Conservation (phyloP, 148 eudicot species). For the Fagopyrum homotropicum region DNA sequence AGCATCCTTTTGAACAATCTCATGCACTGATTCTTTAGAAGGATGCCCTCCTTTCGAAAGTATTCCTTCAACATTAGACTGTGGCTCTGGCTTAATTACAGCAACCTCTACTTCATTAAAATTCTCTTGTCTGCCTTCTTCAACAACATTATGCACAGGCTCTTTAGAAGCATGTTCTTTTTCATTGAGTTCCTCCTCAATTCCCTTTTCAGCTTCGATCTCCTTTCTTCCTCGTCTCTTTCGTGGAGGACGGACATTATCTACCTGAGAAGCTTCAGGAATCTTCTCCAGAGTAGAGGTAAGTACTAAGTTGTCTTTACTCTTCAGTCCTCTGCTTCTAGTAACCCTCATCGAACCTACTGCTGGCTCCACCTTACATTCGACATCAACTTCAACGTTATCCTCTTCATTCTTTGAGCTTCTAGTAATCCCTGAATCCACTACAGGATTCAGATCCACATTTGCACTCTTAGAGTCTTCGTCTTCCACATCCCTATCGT, state of each 20-base stretch:
- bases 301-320: constrained; percentile 14
- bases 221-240: constrained; percentile 34
- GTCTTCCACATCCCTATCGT: not conserved
- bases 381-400: not conserved
- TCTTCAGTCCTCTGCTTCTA: constrained; percentile 30
- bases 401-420: constrained; percentile 1
- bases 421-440: not conserved
- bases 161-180: constrained; percentile 17
- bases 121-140: constrained; percentile 8
- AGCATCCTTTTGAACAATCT: constrained; percentile 3
- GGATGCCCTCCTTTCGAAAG: constrained; percentile 1
- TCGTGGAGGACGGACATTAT: constrained; percentile 17
- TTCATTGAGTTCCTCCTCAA: not conserved
- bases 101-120: not conserved
- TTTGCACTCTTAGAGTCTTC: not conserved
- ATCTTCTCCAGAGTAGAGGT: constrained; percentile 16
- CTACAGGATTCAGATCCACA: not conserved
- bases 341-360: constrained; percentile 22
- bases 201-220: constrained; percentile 1
- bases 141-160: not conserved
- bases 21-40: constrained; percentile 1
- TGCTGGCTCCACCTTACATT: not conserved
- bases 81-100: constrained; percentile 1
- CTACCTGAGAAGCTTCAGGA: constrained; percentile 13
- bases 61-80: not conserved